Base-by-base conservation (phyloP, 192 early-diverging fungal genomes). In the Physocladia obscura region DNA sequence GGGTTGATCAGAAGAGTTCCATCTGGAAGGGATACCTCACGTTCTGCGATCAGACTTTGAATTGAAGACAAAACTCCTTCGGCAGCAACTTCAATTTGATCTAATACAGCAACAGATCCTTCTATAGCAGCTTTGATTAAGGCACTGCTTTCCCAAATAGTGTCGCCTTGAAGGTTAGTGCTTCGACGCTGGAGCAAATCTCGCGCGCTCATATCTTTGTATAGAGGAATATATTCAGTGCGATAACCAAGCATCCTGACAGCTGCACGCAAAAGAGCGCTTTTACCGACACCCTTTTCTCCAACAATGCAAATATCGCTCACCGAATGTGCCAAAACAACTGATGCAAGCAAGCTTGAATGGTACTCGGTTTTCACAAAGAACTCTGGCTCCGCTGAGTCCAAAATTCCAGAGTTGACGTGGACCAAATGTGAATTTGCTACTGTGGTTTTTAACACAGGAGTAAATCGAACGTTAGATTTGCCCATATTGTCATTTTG, bases 131-230 rank as follows among this genome's bases (percentile, higher is more conserved):
- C 92, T 49, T 88, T 81, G 29, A 93, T 87, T 17, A 92, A 75
- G 0, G 79, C 80, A 8, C 89, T 88, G 70, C 85, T 87, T 70
- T 91, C 56, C 90, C 92, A 93, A 35, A 87, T 69, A 5, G 92
- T 92, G 48, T 90, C 87, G 44, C 92, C 92, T 5, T 86, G 70
- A 32, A 81, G 71, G 0, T 86, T 88, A 0, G 92, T 93, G 49
- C 81, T 79, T 35, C 92, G 81, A 34, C 89, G 83, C 67, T 93
- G 92, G 27, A 93, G 70, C 2, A 93, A 78, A 71, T 91, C 90
- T 17, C 92, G 79, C 3, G 92, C 85, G 3, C 89, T 90, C 89
- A 93, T 92, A 67, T 93, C 92, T 47, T 85, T 84, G 73, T 87
- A 91, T 4, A 91, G 61, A 6, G 89, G 90, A 37, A 93, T 85